Percentiles rank a stretch among this genome's conserved stretches.
phyloP scores from a whole-genome alignment of 1,284 basidiomycete species.

The Bondarzewia mesenterica region DNA sequence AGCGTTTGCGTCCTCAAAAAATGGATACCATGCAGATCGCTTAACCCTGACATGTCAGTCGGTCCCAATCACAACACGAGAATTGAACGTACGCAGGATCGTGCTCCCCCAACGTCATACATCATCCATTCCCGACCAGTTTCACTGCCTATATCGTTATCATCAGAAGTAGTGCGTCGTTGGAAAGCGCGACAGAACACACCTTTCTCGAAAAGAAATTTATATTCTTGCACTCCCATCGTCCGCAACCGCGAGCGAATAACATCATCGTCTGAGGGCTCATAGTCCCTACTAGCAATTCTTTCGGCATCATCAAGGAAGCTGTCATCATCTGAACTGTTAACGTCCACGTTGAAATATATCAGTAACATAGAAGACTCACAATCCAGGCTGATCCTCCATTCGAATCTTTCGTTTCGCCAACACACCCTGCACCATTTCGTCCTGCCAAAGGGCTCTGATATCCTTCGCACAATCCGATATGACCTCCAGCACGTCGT shows the following conservation, averaged over 20 bases:
- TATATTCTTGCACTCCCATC: constrained; percentile 67
- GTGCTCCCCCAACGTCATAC: constrained; percentile 68
- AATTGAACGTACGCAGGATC: constrained; percentile 44
- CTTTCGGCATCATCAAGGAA: constrained; percentile 61
- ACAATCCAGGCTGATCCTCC: constrained; percentile 61
- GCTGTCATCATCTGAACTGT: constrained; percentile 22
- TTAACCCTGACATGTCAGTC: too few species aligned
- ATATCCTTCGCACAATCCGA: constrained; percentile 57
- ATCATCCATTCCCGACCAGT: constrained; percentile 54
- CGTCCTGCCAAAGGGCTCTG: constrained; percentile 50
- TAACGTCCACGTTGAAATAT: not conserved
- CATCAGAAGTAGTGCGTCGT: not conserved
- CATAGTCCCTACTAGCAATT: constrained; percentile 42
- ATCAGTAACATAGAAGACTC: constrained; percentile 20
- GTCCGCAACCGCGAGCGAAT: constrained; percentile 60
- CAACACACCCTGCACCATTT: constrained; percentile 42
- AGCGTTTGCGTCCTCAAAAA: constrained; percentile 33
- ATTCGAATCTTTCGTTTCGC: constrained; percentile 37
- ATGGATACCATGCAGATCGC: constrained; percentile 31
- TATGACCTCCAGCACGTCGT: constrained; percentile 41
- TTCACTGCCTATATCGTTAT: constrained; percentile 1
- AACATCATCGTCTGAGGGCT: constrained; percentile 59
- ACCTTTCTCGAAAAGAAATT: constrained; percentile 61
- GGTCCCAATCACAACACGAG: too few species aligned
- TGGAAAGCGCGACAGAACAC: constrained; percentile 12